phyloP scores from a whole-genome alignment of 2,329 filamentous ascomycete genomes.

The Xylariomycetidae sp. region DNA sequence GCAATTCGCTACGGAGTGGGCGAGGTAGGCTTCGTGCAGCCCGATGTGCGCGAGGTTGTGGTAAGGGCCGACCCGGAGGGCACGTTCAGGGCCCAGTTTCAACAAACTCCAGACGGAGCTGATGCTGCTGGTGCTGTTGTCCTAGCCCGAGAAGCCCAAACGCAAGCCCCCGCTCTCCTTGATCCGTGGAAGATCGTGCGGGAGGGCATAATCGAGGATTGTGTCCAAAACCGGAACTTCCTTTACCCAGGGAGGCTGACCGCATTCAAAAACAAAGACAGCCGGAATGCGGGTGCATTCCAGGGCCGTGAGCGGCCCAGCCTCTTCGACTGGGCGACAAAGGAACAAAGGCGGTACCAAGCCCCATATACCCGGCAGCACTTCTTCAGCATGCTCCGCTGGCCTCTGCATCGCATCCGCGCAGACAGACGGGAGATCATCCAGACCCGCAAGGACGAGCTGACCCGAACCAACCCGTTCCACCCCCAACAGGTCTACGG shows the following conservation, averaged over 20 bases:
- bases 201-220: slow-evolving; percentile 36
- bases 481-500: slow-evolving; percentile 20
- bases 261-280: slow-evolving; percentile 15
- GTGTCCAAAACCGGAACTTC: slow-evolving; percentile 35
- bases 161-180: neutral
- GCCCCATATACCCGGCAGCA: slow-evolving; percentile 22
- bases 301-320: slow-evolving; percentile 17
- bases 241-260: slow-evolving; percentile 32
- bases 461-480: slow-evolving; percentile 21
- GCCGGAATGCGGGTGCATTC: slow-evolving; percentile 13
- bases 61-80: slow-evolving; percentile 24
- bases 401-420: slow-evolving; percentile 38
- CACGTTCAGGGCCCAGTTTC: slow-evolving; percentile 6
- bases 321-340: slow-evolving; percentile 27
- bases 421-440: slow-evolving; percentile 25
- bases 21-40: slow-evolving; percentile 16
- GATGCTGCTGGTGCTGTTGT: too few relatives aligned
- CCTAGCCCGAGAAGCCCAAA: too few relatives aligned
- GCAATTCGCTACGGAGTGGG: slow-evolving; percentile 15
- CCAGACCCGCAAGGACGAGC: slow-evolving; percentile 22
- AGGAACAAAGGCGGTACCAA: slow-evolving; percentile 23
- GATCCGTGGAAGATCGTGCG: slow-evolving; percentile 27
- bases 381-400: slow-evolving; percentile 42
- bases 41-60: slow-evolving; percentile 25
- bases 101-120: too few relatives aligned